Percentiles rank a stretch among this genome's conserved stretches.
Conservation (phyloP, 2,329 filamentous ascomycete species). For the Anisogramma anomala region DNA sequence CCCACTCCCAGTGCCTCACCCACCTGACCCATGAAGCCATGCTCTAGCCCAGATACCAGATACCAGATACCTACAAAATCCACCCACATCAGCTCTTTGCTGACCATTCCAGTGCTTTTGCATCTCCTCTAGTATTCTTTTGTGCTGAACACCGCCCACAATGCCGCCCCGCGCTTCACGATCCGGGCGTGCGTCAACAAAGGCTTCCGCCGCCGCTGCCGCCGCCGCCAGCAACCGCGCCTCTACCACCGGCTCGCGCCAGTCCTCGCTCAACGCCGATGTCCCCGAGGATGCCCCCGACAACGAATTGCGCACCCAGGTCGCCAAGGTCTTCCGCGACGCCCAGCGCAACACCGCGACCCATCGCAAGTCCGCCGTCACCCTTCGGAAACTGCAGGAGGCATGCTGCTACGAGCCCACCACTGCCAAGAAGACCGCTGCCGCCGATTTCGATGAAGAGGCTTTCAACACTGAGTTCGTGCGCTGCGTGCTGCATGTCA, state of each 20-base stretch:
- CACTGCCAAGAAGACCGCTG: conserved; percentile 37
- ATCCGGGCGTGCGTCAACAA: conserved; percentile 34
- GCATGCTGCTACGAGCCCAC: conserved; percentile 59
- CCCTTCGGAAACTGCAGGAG: conserved; percentile 82
- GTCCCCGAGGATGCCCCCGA: conserved; percentile 62
- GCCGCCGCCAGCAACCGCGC: conserved; percentile 31
- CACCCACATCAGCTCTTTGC: background rate
- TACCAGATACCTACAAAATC: background rate
- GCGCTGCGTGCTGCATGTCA: conserved; percentile 67
- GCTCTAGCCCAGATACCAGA: background rate
- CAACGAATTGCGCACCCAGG: conserved; percentile 59
- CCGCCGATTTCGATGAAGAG: conserved; percentile 65
- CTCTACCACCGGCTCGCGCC: conserved; percentile 33
- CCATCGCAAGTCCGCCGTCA: conserved; percentile 81
- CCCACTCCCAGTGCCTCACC: background rate
- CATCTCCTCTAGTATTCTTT: conserved; percentile 15
- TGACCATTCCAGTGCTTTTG: conserved; percentile 1
- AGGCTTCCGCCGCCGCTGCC: conserved; percentile 30
- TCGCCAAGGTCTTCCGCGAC: conserved; percentile 63
- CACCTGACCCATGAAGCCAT: background rate
- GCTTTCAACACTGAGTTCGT: conserved; percentile 82
- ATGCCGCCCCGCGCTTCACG: conserved; percentile 42
- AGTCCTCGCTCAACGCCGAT: conserved; percentile 32
- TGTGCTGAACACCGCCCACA: conserved; percentile 8
- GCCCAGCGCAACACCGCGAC: conserved; percentile 83